Evolutionary conservation across 2,329 filamentous ascomycete genomes (phyloP).

Genomic region (Colletotrichum endophyticum): DNA sequence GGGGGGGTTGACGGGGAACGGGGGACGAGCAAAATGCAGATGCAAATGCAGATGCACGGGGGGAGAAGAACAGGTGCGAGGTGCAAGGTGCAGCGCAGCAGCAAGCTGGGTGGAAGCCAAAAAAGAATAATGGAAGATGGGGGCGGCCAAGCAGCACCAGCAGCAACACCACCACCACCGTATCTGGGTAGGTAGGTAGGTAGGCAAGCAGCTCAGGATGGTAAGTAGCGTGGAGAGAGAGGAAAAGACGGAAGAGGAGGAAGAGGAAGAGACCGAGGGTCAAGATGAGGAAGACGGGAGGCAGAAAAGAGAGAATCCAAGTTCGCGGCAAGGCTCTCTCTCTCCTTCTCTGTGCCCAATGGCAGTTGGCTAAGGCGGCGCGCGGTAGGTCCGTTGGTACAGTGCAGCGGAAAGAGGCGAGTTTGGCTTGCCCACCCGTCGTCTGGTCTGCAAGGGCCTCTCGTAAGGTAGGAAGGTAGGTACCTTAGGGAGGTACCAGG

Average conservation of each 20-base stretch:
- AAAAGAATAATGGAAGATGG: not conserved
- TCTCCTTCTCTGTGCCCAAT: not conserved
- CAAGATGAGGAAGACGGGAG: not conserved
- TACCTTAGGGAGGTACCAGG: not conserved
- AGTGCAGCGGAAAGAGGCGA: not conserved
- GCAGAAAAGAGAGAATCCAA: not conserved
- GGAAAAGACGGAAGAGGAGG: not conserved
- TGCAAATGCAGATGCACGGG: constrained; percentile 3
- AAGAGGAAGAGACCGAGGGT: not conserved
- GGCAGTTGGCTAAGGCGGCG: not conserved
- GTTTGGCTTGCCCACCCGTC: constrained; percentile 1
- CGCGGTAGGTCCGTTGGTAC: not conserved
- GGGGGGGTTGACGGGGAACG: constrained; percentile 6
- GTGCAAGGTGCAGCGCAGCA: not conserved
- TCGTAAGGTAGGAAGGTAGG: not conserved
- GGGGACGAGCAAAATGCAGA: constrained; percentile 9
- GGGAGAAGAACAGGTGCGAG: not conserved
- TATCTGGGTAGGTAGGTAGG: not conserved
- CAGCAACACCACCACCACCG: not conserved
- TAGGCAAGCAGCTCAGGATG: not conserved
- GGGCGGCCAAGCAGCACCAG: not conserved
- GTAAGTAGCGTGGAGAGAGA: not conserved
- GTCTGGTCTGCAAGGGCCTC: constrained; percentile 16
- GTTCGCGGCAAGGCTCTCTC: not conserved
- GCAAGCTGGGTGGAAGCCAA: not conserved